Percentiles rank a stretch among this genome's conserved stretches.
Conservation (phyloP, 768 basidiomycete species). For the Lactifluus echinatus region DNA sequence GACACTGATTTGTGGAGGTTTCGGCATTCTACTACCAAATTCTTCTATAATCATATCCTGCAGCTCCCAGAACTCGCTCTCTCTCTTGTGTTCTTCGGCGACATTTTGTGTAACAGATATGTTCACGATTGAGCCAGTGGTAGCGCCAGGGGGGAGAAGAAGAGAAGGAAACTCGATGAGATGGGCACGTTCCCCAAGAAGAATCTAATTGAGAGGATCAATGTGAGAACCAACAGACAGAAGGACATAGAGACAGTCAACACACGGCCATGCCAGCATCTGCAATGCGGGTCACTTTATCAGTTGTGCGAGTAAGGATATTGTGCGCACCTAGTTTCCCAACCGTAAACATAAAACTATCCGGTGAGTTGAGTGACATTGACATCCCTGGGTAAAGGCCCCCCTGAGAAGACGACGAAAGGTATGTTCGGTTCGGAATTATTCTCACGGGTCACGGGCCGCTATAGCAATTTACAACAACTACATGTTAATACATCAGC, state of each 20-base stretch:
- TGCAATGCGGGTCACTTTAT: slow-evolving; percentile 27
- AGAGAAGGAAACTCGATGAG: slow-evolving; percentile 97
- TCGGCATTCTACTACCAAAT: slow-evolving; percentile 62
- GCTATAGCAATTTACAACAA: too few species aligned
- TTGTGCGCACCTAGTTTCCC: slow-evolving; percentile 77
- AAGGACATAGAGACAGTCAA: neutral
- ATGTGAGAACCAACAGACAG: slow-evolving; percentile 17
- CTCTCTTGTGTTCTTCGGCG: slow-evolving; percentile 73
- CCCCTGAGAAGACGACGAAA: too few species aligned
- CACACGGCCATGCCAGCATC: slow-evolving; percentile 92
- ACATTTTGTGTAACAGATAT: slow-evolving; percentile 90
- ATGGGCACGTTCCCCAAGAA: slow-evolving; percentile 89
- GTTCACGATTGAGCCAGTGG: slow-evolving; percentile 93
- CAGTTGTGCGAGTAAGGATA: neutral
- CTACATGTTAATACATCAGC: too few species aligned
- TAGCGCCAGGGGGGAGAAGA: slow-evolving; percentile 84
- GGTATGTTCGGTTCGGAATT: too few species aligned
- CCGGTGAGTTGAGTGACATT: slow-evolving; percentile 32
- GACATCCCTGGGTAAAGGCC: neutral
- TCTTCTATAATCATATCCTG: slow-evolving; percentile 71
- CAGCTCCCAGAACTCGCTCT: slow-evolving; percentile 74
- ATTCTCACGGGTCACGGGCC: slow-evolving; percentile 5
- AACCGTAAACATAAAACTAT: slow-evolving; percentile 86
- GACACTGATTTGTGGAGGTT: slow-evolving; percentile 68
- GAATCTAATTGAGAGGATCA: slow-evolving; percentile 45